Evolutionary conservation across 192 early-diverging fungal genomes (phyloP), one percentile per base, ranked within the genome.

Genomic region (Piromyces finnis): DNA sequence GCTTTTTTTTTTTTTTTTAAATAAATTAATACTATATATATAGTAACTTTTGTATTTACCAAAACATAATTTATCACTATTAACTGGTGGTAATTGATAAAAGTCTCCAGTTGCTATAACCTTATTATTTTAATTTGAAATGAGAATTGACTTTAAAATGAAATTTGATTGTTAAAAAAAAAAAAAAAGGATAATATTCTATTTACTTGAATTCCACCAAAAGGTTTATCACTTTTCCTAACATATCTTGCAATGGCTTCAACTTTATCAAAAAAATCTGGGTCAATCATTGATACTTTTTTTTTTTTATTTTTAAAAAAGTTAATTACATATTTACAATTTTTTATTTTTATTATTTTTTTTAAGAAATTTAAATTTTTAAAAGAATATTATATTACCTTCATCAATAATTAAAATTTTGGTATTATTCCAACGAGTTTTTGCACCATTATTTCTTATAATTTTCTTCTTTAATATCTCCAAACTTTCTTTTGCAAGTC

Each of bases 41-140:
- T n/a, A n/a, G n/a, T n/a, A n/a, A n/a, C n/a, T n/a, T n/a, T n/a
- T n/a, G n/a, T n/a, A n/a, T n/a, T 51, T 51, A 51, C 41, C 51
- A n/a, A 68, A 68, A 68, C 51, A 68, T n/a, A 68, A 68, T 29
- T 86, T 85, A 30, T 79, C 79, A 39, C 86, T 84, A 11, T 87
- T 81, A 12, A 94, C 92, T 3, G 94, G 94, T 35, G 94, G 94
- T 29, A 94, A 84, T 82, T 94, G 94, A 83, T 92, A 95, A 79
- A 95, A 95, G 36, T 95, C 94, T 12, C 94, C 94, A 0, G 93
- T 92, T 18, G 91, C 81, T 80, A 92, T 87, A 15, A 94, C 51
- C 41, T 51, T 51, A 37, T 12, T 37, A 14, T 37, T 32, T n/a
- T n/a, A n/a, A n/a, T n/a, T n/a, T n/a, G n/a, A n/a, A n/a, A n/a